Base-by-base conservation (phyloP, 768 basidiomycete species). In the Hysterangium stoloniferum region DNA sequence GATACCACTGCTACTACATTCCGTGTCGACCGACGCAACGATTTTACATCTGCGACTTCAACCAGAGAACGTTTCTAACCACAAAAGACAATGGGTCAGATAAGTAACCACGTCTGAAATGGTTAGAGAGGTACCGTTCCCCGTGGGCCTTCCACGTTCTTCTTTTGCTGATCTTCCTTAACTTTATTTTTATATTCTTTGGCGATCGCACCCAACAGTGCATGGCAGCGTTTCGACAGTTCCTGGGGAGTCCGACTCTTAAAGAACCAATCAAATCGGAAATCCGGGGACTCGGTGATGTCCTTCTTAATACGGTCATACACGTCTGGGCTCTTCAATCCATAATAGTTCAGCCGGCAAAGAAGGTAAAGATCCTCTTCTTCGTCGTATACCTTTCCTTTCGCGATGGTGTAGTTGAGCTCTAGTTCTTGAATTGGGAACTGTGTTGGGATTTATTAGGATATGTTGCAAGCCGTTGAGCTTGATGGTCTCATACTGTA, bases 261-360 rank as follows among this genome's bases (percentile, higher is more conserved):
- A 75, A 93, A 86, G 71, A 96, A 98, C 95, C 93, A 97, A 61
- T 97, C 93, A 59, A 98, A 98, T 19, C 94, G 75, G 71, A 98
- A 99, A 12, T 94, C 86, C 1, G 95, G 94, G 67, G 93, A 97
- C 68, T 98, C 94, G 13, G 82, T 84, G 56, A 98, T 92, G 66
- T 98, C 95, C 65, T 84, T 81, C 77, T 96, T 96, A 68, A 98
- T 96, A 47, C 84, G 71, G 61, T 99, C 95, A 61, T 93, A 97
- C 22, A 91, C 86, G 59, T 96, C 92, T 44, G 90, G 89, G 13
- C 76, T 69, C 49, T 84, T 82, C 75, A 97, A 82, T 20, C 93
- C 92, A 57, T 97, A 94, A 66, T 96, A 80, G 63, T 82, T 80
- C 55, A 98, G 67, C 22, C 93, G 80, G 61, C 89, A 92, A 33